A percentile compares a stretch with the other conserved stretches of the same genome.
Evolutionary conservation across 768 basidiomycete genomes (phyloP).

Genomic region (Suillus clintonianus): DNA sequence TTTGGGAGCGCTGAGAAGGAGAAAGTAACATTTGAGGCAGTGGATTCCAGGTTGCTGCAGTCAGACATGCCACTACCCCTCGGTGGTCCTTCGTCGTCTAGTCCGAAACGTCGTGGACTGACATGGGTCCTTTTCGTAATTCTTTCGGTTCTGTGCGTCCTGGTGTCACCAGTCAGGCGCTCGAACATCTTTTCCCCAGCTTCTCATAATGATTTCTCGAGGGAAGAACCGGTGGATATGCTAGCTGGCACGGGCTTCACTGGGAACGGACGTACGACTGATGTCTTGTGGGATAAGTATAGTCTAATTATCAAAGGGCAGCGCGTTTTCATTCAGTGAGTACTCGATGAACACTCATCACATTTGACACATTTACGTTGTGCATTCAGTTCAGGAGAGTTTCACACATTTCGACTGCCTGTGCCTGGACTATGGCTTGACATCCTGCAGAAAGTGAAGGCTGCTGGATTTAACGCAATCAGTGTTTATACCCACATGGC

Average conservation of each 20-base stretch:
- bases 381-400: constrained; percentile 51
- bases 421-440: constrained; percentile 66
- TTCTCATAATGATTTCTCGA: constrained; percentile 2
- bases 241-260: constrained; percentile 9
- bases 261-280: constrained; percentile 37
- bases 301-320: constrained; percentile 71
- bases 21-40: not conserved
- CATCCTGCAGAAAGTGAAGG: constrained; percentile 65
- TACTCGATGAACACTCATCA: constrained; percentile 11
- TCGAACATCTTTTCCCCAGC: not conserved
- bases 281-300: constrained; percentile 65
- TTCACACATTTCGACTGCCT: constrained; percentile 1
- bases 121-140: constrained; percentile 17
- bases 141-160: constrained; percentile 18
- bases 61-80: constrained; percentile 6
- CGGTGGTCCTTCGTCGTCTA: not conserved
- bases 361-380: not conserved
- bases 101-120: constrained; percentile 6
- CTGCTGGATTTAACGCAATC: constrained; percentile 74
- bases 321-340: constrained; percentile 71
- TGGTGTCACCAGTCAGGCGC: constrained; percentile 13
- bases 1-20: constrained; percentile 1
- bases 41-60: not conserved
- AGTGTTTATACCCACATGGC: constrained; percentile 85
- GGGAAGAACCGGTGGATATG: not conserved